phyloP scores from a whole-genome alignment of 371 early-diverging fungal species.

The Rhizopus sp. region DNA sequence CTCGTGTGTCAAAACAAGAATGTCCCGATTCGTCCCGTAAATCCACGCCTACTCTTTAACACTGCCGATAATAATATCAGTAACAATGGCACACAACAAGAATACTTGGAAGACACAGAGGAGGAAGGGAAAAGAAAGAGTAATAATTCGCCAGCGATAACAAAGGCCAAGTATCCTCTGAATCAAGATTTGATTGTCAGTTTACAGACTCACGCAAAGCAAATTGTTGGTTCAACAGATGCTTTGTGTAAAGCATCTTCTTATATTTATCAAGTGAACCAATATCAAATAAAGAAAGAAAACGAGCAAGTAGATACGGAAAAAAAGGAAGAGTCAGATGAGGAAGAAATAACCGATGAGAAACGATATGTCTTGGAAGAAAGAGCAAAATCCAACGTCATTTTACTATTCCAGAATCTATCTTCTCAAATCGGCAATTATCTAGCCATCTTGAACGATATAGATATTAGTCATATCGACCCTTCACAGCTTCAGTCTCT shows the following conservation, averaged over 20 bases:
- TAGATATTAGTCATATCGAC: conserved; percentile 33
- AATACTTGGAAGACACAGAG: background rate
- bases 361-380: conserved; percentile 25
- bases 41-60: conserved; percentile 32
- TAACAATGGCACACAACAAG: background rate
- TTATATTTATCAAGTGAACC: conserved; percentile 38
- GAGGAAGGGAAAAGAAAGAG: conserved; percentile 15
- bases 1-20: conserved; percentile 40
- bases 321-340: conserved; percentile 10
- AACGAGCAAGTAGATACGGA: conserved; percentile 1
- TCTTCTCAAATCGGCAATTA: conserved; percentile 46
- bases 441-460: conserved; percentile 42
- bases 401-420: conserved; percentile 48
- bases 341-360: conserved; percentile 21
- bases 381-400: conserved; percentile 25
- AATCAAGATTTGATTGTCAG: conserved; percentile 52
- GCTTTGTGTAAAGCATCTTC: conserved; percentile 38
- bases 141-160: conserved; percentile 5
- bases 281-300: conserved; percentile 14
- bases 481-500: conserved; percentile 37
- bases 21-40: conserved; percentile 32
- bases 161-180: conserved; percentile 40
- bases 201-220: conserved; percentile 49
- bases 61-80: background rate
- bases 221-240: conserved; percentile 46